These are phyloP conservation scores for Populus hybrid DNA, from an alignment of 441 rosid genomes.

Conservation along the genomic window DNA sequence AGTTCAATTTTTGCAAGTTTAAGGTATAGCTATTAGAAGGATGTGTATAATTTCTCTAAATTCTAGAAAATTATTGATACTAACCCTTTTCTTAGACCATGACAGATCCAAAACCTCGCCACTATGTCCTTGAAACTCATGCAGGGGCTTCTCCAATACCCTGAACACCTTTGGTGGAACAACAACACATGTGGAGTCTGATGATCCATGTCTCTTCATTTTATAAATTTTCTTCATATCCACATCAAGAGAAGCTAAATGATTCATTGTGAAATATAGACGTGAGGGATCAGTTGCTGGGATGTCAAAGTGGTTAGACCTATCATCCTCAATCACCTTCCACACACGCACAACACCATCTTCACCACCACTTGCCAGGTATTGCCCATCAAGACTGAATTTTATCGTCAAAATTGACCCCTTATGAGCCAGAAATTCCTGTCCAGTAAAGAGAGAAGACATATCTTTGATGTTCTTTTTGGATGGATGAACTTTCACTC, in stretches of 20 bases:
- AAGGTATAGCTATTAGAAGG: background rate
- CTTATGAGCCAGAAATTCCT: slow-evolving; percentile 69
- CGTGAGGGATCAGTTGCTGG: slow-evolving; percentile 58
- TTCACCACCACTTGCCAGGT: slow-evolving; percentile 83
- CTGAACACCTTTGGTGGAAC: slow-evolving; percentile 75
- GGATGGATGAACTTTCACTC: slow-evolving; percentile 52
- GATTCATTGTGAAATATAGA: slow-evolving; percentile 63
- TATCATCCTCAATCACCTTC: slow-evolving; percentile 71
- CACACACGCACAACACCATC: slow-evolving; percentile 77
- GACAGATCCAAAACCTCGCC: slow-evolving; percentile 81
- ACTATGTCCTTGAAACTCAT: slow-evolving; percentile 72
- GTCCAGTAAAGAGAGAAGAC: slow-evolving; percentile 65
- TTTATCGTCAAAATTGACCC: slow-evolving; percentile 50
- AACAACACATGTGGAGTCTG: slow-evolving; percentile 70
- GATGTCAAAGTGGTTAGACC: slow-evolving; percentile 44
- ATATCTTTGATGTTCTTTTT: slow-evolving; percentile 70
- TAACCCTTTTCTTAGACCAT: slow-evolving; percentile 82
- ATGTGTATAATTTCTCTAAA: background rate
- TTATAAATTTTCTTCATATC: slow-evolving; percentile 49
- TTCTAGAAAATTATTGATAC: slow-evolving; percentile 9
- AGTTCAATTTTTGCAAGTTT: background rate
- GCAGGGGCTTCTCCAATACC: slow-evolving; percentile 72
- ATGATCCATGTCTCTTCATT: slow-evolving; percentile 44
- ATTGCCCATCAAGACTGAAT: slow-evolving; percentile 48
- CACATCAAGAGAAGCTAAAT: slow-evolving; percentile 42